These are phyloP conservation scores for Collybiopsis confluens DNA, from an alignment of 768 basidiomycete species.

Conservation along the genomic window DNA sequence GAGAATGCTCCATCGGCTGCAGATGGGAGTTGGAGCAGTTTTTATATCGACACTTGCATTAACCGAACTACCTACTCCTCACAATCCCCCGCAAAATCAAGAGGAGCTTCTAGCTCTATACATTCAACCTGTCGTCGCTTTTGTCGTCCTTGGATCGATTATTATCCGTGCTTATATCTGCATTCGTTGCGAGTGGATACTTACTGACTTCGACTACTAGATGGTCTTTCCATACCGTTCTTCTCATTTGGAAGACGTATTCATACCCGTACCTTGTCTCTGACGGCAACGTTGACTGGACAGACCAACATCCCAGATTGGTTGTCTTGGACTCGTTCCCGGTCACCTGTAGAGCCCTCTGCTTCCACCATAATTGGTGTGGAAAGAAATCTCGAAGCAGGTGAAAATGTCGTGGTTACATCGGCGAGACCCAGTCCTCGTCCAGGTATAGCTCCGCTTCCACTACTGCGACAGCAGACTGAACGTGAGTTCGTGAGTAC, in stretches of 20 bases:
- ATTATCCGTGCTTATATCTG: slow-evolving; percentile 60
- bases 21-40: slow-evolving; percentile 92
- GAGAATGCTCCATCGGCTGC: slow-evolving; percentile 5
- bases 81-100: slow-evolving; percentile 58
- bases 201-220: slow-evolving; percentile 24
- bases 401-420: slow-evolving; percentile 23
- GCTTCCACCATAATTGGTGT: slow-evolving; percentile 10
- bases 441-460: not conserved
- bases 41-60: slow-evolving; percentile 81
- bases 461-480: not conserved
- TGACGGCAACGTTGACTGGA: slow-evolving; percentile 40
- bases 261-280: slow-evolving; percentile 41
- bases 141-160: slow-evolving; percentile 84
- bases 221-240: slow-evolving; percentile 68
- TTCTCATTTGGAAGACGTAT: slow-evolving; percentile 50
- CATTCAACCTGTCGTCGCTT: slow-evolving; percentile 82
- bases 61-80: slow-evolving; percentile 52
- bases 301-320: slow-evolving; percentile 37
- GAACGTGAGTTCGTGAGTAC: not conserved
- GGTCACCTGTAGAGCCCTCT: slow-evolving; percentile 3
- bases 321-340: slow-evolving; percentile 31
- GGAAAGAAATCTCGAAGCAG: slow-evolving; percentile 5
- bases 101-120: slow-evolving; percentile 68
- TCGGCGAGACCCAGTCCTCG: slow-evolving; percentile 21
- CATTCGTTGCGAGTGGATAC: not conserved